phyloP scores from a whole-genome alignment of 495 filamentous ascomycete species.

The Annulohypoxylon stygium region DNA sequence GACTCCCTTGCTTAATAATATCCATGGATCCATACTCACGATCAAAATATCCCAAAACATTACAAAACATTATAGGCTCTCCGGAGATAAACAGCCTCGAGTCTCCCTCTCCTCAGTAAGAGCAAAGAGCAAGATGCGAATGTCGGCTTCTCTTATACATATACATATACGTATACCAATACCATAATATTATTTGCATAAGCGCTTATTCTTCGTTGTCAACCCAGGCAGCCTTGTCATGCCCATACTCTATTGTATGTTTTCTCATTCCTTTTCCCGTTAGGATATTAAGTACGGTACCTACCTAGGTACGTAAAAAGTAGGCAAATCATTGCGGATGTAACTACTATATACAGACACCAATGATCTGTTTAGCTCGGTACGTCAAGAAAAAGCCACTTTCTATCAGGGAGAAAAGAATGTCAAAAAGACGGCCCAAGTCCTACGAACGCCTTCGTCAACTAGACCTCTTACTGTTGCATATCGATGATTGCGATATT shows the following conservation, averaged over 20 bases:
- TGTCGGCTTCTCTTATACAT: not conserved
- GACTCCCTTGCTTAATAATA: not conserved
- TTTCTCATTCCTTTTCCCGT: not conserved
- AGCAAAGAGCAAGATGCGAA: not conserved
- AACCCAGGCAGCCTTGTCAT: slow-evolving; percentile 13
- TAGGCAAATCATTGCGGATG: too few relatives aligned
- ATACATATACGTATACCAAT: not conserved
- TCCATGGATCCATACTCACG: not conserved
- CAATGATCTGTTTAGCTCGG: not conserved
- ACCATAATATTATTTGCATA: slow-evolving; percentile 33
- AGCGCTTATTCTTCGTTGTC: slow-evolving; percentile 36
- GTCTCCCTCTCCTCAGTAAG: not conserved
- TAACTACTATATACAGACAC: not conserved
- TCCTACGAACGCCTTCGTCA: slow-evolving; percentile 4
- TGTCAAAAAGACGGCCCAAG: not conserved
- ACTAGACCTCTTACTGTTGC: slow-evolving; percentile 10
- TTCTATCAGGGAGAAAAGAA: not conserved
- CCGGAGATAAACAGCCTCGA: slow-evolving; percentile 3
- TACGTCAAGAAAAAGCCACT: not conserved
- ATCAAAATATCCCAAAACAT: not conserved
- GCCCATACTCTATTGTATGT: not conserved
- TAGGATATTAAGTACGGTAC: not conserved
- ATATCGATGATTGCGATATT: slow-evolving; percentile 23
- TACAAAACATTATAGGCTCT: not conserved
- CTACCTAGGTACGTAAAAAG: too few relatives aligned